Evolutionary conservation across 768 basidiomycete species (phyloP).

Genomic region (Serendipita indica): DNA sequence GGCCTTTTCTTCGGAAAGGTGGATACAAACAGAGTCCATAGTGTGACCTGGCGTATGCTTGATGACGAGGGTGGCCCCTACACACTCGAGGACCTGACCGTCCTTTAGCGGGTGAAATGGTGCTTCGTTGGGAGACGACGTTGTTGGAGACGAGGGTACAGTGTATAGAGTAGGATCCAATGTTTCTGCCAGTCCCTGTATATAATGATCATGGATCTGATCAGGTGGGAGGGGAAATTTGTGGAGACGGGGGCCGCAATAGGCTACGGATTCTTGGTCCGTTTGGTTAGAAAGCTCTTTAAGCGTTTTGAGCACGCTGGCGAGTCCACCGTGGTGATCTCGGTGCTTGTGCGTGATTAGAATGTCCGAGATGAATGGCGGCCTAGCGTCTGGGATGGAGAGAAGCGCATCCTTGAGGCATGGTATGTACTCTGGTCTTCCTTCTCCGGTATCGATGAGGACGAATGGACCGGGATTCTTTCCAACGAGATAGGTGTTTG

Average conservation of each 20-base stretch:
- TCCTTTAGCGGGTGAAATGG: slow-evolving; percentile 46
- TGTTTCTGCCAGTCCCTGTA: slow-evolving; percentile 16
- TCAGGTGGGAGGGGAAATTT: slow-evolving; percentile 43
- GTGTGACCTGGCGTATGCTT: slow-evolving; percentile 89
- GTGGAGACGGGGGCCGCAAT: slow-evolving; percentile 55
- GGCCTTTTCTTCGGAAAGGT: slow-evolving; percentile 50
- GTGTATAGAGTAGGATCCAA: slow-evolving; percentile 33
- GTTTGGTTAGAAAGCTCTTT: slow-evolving; percentile 26
- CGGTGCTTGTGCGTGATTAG: slow-evolving; percentile 82
- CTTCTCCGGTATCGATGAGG: slow-evolving; percentile 76
- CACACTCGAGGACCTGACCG: slow-evolving; percentile 33
- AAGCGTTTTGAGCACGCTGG: slow-evolving; percentile 51
- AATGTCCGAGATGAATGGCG: slow-evolving; percentile 67
- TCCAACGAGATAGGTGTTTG: slow-evolving; percentile 81
- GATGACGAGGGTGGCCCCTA: slow-evolving; percentile 35
- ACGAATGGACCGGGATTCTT: slow-evolving; percentile 43
- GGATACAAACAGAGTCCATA: slow-evolving; percentile 62
- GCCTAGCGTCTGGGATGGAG: slow-evolving; percentile 19
- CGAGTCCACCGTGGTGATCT: slow-evolving; percentile 73
- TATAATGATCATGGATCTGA: neutral
- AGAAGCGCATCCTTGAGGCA: slow-evolving; percentile 46
- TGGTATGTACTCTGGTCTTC: slow-evolving; percentile 48
- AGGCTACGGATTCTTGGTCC: slow-evolving; percentile 24
- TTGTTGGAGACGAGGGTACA: slow-evolving; percentile 24
- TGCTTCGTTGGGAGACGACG: slow-evolving; percentile 20